Evolutionary conservation across 371 early-diverging fungal species (phyloP).

Genomic region (Rhizopus arrhizus): DNA sequence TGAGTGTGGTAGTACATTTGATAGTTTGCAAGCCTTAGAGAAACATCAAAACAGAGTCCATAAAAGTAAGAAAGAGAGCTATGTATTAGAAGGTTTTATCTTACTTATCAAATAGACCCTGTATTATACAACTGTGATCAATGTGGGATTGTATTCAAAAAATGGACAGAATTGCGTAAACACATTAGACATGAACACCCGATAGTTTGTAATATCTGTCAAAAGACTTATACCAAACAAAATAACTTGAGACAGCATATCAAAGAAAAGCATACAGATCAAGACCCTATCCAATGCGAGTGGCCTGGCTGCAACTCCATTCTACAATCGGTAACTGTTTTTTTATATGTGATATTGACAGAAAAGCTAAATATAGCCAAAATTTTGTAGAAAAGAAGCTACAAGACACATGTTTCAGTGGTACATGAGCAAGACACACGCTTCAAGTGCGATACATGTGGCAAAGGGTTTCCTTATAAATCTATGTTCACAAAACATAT

Average conservation of each 20-base stretch:
- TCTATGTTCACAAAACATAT: conserved; percentile 58
- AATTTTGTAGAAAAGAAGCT: conserved; percentile 29
- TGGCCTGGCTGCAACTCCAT: conserved; percentile 51
- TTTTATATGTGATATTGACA: conserved; percentile 4
- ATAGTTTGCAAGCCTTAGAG: conserved; percentile 55
- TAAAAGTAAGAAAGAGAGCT: conserved; percentile 38
- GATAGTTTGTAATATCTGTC: conserved; percentile 52
- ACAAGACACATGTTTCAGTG: conserved; percentile 41
- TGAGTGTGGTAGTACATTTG: conserved; percentile 54
- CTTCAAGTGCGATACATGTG: conserved; percentile 56
- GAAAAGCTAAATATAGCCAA: background rate
- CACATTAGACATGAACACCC: conserved; percentile 60
- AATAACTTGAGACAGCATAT: conserved; percentile 46
- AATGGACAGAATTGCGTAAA: conserved; percentile 64
- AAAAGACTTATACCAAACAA: conserved; percentile 44
- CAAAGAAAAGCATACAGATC: conserved; percentile 39
- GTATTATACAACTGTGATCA: conserved; percentile 59
- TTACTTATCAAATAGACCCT: conserved; percentile 29
- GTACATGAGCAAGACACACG: conserved; percentile 42
- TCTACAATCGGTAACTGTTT: conserved; percentile 32
- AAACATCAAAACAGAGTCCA: conserved; percentile 57
- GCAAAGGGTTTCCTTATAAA: conserved; percentile 55
- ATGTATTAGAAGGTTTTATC: background rate
- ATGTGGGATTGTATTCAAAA: conserved; percentile 52
- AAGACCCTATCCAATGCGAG: conserved; percentile 36